These are phyloP conservation scores for Spinacia oleracea DNA, from an alignment of 179 eudicot species.

Conservation along the genomic window DNA sequence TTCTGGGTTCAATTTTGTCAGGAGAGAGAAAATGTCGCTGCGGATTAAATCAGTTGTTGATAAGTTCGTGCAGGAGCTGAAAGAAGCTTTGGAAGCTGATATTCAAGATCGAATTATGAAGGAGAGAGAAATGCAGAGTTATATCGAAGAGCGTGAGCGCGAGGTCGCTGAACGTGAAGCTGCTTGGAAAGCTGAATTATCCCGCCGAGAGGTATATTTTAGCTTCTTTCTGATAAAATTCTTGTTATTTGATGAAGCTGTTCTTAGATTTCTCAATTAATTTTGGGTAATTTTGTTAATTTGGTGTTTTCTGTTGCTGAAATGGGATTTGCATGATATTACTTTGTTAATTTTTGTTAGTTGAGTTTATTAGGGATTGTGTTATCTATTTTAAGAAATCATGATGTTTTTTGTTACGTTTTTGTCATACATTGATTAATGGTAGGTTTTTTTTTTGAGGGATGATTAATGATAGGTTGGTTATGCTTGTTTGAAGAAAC, in stretches of 20 bases:
- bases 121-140: constrained; percentile 98
- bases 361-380: background rate
- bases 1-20: background rate
- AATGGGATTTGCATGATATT: background rate
- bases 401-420: background rate
- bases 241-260: background rate
- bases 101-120: constrained; percentile 95
- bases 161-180: constrained; percentile 99
- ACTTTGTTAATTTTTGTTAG: no score
- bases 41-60: constrained; percentile 91
- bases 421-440: background rate
- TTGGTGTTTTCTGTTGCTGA: background rate
- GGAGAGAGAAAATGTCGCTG: constrained; percentile 50
- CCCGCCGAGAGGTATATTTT: constrained; percentile 85
- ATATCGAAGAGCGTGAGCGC: constrained; percentile 89
- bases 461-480: background rate
- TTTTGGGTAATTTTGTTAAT: background rate
- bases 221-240: background rate
- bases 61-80: constrained; percentile 83
- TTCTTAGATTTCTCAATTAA: background rate
- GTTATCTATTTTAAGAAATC: background rate
- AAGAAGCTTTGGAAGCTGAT: constrained; percentile 93
- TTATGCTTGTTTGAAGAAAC: no score
- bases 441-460: no score
- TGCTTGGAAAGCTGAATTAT: constrained; percentile 98